A percentile compares a stretch with the other conserved stretches of the same genome.
These are phyloP conservation scores for Nemania sp. DNA, from an alignment of 2,329 filamentous ascomycete species.

Conservation along the genomic window DNA sequence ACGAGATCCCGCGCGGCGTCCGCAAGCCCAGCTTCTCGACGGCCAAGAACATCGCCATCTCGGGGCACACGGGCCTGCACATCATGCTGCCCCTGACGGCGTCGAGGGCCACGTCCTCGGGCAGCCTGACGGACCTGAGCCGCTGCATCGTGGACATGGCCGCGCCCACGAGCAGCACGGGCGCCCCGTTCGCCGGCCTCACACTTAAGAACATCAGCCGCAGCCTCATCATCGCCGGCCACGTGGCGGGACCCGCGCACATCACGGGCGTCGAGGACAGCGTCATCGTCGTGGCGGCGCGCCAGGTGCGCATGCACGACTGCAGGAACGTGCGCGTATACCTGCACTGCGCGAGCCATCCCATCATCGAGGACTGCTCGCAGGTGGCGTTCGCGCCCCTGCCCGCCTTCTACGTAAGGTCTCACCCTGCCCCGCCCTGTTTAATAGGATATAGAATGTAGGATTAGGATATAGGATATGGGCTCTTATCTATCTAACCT, in stretches of 20 bases:
- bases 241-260: constrained; percentile 79
- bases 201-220: constrained; percentile 69
- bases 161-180: constrained; percentile 61
- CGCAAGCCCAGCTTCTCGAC: constrained; percentile 68
- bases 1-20: constrained; percentile 41
- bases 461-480: too few species aligned
- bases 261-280: constrained; percentile 75
- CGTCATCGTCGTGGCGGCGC: constrained; percentile 76
- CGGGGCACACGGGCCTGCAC: constrained; percentile 69
- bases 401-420: constrained; percentile 70
- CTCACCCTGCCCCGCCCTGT: too few species aligned
- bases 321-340: constrained; percentile 83
- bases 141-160: constrained; percentile 83
- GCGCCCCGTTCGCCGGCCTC: constrained; percentile 70
- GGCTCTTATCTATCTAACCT: too few species aligned
- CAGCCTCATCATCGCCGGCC: constrained; percentile 77
- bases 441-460: too few species aligned
- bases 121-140: constrained; percentile 70
- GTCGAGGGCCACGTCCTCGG: constrained; percentile 72
- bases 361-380: constrained; percentile 90
- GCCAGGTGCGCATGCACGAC: constrained; percentile 94
- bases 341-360: constrained; percentile 77
- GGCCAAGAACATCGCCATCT: constrained; percentile 65
- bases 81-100: constrained; percentile 77
- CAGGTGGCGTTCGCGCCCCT: constrained; percentile 79